Evolutionary conservation across 2,329 filamentous ascomycete genomes (phyloP).

Genomic region (Trichoderma atroviride): DNA sequence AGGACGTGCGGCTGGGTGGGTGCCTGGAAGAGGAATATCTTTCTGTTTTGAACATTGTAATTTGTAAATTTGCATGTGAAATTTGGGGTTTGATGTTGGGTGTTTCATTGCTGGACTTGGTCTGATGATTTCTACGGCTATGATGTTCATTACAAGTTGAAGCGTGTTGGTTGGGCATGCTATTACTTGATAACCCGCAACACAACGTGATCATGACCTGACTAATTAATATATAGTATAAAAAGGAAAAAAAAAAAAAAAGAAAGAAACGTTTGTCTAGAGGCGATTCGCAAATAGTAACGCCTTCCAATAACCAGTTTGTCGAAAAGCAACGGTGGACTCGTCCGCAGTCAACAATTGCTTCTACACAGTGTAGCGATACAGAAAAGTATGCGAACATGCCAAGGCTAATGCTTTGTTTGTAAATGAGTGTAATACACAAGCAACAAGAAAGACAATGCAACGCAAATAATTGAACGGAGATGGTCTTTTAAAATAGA

Average conservation of each 20-base stretch:
- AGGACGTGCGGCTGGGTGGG: background rate
- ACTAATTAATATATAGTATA: no score
- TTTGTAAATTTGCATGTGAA: background rate
- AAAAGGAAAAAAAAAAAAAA: no score
- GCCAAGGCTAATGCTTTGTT: background rate
- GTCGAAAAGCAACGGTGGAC: no score
- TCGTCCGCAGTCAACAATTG: background rate
- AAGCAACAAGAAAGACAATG: background rate
- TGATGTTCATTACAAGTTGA: background rate
- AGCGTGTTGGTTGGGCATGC: background rate
- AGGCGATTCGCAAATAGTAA: no score
- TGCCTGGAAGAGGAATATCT: background rate
- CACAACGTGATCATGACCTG: background rate
- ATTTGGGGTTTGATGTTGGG: background rate
- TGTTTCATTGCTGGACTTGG: background rate
- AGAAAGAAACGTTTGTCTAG: background rate
- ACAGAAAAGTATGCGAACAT: no score
- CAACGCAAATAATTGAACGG: background rate
- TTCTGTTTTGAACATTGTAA: background rate
- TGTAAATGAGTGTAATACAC: no score
- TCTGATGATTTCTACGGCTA: background rate
- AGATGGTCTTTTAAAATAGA: background rate
- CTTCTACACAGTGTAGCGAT: background rate
- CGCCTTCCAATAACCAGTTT: no score
- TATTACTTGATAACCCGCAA: background rate